Base-by-base conservation (phyloP, 2,329 filamentous ascomycete genomes). In the Cercospora sp. region DNA sequence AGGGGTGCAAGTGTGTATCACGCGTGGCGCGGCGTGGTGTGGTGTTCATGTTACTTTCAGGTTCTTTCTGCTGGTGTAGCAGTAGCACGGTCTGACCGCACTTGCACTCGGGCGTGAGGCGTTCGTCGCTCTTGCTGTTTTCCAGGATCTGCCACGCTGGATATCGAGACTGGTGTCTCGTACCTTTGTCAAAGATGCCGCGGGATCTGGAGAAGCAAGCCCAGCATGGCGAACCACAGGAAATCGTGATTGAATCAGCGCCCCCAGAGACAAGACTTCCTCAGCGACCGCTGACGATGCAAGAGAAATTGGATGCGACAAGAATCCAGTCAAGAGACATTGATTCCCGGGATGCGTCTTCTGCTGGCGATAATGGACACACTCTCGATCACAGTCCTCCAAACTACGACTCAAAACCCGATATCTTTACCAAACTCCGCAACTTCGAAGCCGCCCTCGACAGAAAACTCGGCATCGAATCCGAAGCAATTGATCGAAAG, bases 401-500 rank as follows among this genome's bases (percentile, higher is more conserved):
- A 42, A 20, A 13, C 28, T n/a, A 36, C 9, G 55, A 71, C n/a
- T 66, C 73, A 40, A 66, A 73, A 26, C 72, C 70, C 59, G 76
- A 76, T 36, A 71, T 79, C 42, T 72, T 80, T 18, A 64, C 72
- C 45, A 73, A 74, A 5, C 66, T 83, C 64, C 75, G 79, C 31
- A 63, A 69, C 33, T 74, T 78, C 51, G 82, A 84, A 69, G 76
- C 79, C 53, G 77, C 77, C 73, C 77, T 84, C 57, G 83, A 84
- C 72, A 74, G 74, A 55, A 82, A 81, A 71, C 75, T 84, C 66
- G 82, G 82, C 23, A 80, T 84, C 60, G 83, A 84, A 72, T 82
- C 80, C 3, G 81, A 83, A 68, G 83, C 83, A 23, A 81, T 84
- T 31, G 82, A 84, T 66, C 79, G 82, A 8, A 83, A 78, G 61